phyloP scores from a whole-genome alignment of 345 rosid species.

The Eucalyptus melliodora region DNA sequence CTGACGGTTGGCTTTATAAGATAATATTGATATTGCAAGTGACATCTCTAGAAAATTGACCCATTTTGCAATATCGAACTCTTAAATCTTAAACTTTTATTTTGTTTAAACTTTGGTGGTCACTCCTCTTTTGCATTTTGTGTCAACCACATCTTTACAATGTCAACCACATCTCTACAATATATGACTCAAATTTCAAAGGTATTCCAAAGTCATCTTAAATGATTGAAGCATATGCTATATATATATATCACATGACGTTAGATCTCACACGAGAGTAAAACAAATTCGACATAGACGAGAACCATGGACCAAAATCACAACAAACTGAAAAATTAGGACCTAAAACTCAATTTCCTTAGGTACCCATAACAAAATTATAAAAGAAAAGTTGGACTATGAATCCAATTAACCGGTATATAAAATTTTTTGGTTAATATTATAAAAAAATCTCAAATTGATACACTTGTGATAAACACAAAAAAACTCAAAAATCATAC shows the following conservation, averaged over 20 bases:
- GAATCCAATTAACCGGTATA: neutral
- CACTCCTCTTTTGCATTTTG: neutral
- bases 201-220: neutral
- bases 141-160: neutral
- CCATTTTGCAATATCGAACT: neutral
- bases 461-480: too few relatives aligned
- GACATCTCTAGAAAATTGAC: neutral
- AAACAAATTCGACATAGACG: neutral
- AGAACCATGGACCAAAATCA: neutral
- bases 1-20: neutral
- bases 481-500: too few relatives aligned
- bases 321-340: neutral
- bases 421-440: neutral
- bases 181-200: neutral
- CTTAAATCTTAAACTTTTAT: neutral
- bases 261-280: neutral
- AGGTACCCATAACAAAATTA: neutral
- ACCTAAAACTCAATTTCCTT: neutral
- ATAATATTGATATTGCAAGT: neutral
- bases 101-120: neutral
- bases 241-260: neutral
- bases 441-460: neutral
- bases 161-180: neutral
- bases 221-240: neutral
- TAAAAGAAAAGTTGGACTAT: neutral